Conservation (phyloP, 2,329 filamentous ascomycete species). For the Arthrobotrys iridis region DNA sequence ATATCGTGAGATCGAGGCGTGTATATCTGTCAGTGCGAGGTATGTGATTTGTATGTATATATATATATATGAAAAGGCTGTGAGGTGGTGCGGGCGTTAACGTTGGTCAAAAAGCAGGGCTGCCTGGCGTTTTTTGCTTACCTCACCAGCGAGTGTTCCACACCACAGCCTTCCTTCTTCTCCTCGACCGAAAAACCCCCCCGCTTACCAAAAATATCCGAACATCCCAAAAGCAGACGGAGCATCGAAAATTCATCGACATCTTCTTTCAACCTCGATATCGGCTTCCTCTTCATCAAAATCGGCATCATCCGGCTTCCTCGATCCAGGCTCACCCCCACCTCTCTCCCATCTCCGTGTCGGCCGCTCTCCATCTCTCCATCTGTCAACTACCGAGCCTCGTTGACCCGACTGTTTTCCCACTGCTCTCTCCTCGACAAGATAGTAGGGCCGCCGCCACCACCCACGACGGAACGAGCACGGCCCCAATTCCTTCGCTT, state of each 20-base stretch:
- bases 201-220: constrained; percentile 29
- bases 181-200: constrained; percentile 11
- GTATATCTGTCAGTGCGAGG: too few species aligned
- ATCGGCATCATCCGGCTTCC: neutral
- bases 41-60: neutral
- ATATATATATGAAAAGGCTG: neutral
- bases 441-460: constrained; percentile 27
- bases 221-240: constrained; percentile 6
- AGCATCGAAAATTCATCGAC: constrained; percentile 21
- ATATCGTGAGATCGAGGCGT: too few species aligned
- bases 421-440: neutral
- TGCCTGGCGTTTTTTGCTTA: constrained; percentile 12
- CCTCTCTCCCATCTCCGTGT: neutral
- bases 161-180: neutral
- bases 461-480: constrained; percentile 29
- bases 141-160: constrained; percentile 6
- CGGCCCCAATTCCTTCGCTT: constrained; percentile 34
- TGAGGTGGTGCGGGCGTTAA: neutral
- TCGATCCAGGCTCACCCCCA: neutral
- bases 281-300: neutral
- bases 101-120: neutral
- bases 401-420: constrained; percentile 38
- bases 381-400: constrained; percentile 53
- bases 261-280: neutral
- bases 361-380: constrained; percentile 35